Evolutionary conservation across 75 land plant species (phyloP).

Genomic region (Cryptomeria japonica): DNA sequence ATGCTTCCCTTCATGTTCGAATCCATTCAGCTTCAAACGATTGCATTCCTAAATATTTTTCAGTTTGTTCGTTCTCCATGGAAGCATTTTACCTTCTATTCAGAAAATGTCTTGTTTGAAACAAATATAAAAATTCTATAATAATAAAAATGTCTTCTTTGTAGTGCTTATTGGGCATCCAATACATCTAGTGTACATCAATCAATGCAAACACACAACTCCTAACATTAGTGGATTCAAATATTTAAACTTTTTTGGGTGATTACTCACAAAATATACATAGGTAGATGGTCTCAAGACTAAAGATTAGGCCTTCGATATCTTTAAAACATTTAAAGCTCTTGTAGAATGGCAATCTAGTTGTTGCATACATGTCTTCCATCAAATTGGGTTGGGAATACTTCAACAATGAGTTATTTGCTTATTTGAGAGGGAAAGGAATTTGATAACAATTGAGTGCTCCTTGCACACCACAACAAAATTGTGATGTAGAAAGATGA

Average conservation of each 20-base stretch:
- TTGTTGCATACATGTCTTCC: background rate
- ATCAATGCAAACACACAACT: too few species aligned
- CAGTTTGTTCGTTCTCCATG: too few species aligned
- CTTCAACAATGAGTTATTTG: background rate
- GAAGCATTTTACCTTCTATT: too few species aligned
- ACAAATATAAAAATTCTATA: too few species aligned
- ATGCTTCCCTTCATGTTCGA: too few species aligned
- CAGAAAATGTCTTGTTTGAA: too few species aligned
- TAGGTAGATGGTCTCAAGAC: background rate
- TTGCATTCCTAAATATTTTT: too few species aligned
- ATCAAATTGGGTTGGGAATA: constrained; percentile 18
- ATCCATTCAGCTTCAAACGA: too few species aligned
- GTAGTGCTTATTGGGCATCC: too few species aligned
- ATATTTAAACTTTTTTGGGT: background rate
- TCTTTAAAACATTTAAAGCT: background rate
- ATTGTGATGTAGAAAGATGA: constrained; percentile 13
- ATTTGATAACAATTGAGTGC: constrained; percentile 6
- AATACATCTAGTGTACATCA: too few species aligned
- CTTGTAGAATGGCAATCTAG: background rate
- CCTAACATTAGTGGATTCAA: background rate
- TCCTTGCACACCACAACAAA: constrained; percentile 19
- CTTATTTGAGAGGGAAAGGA: background rate
- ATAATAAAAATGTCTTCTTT: too few species aligned
- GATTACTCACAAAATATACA: background rate
- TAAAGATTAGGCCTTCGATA: background rate